These are phyloP conservation scores for Penicillium psychrofluorescens DNA, from an alignment of 495 filamentous ascomycete genomes.

Conservation along the genomic window DNA sequence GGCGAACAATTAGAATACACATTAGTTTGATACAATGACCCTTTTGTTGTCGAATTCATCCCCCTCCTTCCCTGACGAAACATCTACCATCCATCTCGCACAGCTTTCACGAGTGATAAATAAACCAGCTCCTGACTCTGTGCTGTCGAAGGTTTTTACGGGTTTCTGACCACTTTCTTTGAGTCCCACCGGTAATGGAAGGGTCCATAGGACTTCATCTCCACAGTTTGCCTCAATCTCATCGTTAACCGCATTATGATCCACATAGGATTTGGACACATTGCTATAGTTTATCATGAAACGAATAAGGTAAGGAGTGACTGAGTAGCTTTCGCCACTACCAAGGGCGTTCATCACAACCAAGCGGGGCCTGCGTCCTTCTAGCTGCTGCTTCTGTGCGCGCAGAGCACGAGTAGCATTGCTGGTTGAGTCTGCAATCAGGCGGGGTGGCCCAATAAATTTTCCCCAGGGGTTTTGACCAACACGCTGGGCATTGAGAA, in stretches of 20 bases:
- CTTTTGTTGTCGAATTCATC: slow-evolving; percentile 1
- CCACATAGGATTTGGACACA: slow-evolving; percentile 2
- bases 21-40: slow-evolving; percentile 2
- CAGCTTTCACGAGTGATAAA: slow-evolving; percentile 6
- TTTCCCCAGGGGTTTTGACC: slow-evolving; percentile 5
- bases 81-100: slow-evolving; percentile 8
- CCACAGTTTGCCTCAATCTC: slow-evolving; percentile 6
- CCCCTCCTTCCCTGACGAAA: slow-evolving; percentile 1
- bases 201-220: slow-evolving; percentile 1
- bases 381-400: too few species aligned
- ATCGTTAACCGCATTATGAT: slow-evolving; percentile 5
- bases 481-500: slow-evolving; percentile 1
- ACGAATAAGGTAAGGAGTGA: background rate
- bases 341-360: slow-evolving; percentile 8
- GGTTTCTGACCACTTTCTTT: background rate
- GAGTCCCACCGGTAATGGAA: slow-evolving; percentile 1
- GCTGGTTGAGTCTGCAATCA: slow-evolving; percentile 3
- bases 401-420: background rate
- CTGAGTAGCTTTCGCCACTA: slow-evolving; percentile 1
- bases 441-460: slow-evolving; percentile 2
- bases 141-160: slow-evolving; percentile 4
- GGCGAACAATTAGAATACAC: too few species aligned
- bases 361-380: slow-evolving; percentile 1
- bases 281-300: slow-evolving; percentile 5
- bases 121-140: background rate